These are phyloP conservation scores for Limtongia smithiae DNA, from an alignment of 805 yeast species.

Conservation along the genomic window DNA sequence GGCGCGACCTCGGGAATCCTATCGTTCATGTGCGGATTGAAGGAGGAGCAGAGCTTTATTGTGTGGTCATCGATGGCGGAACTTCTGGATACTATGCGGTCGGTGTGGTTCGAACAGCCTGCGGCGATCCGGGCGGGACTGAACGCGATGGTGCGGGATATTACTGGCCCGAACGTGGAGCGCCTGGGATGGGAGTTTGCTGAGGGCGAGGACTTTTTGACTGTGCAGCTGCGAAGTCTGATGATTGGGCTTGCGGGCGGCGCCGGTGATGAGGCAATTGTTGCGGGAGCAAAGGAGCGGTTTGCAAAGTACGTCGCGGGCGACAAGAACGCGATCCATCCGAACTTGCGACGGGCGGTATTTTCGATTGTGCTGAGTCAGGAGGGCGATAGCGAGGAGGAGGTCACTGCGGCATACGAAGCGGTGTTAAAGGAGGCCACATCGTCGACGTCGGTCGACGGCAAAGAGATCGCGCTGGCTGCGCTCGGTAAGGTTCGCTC, in stretches of 20 bases:
- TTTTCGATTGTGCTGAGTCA: slow-evolving; percentile 43
- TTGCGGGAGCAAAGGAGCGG: slow-evolving; percentile 43
- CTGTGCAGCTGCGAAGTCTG: slow-evolving; percentile 59
- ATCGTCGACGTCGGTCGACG: slow-evolving; percentile 53
- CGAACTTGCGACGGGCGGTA: slow-evolving; percentile 47
- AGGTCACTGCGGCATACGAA: slow-evolving; percentile 40
- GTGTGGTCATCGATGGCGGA: slow-evolving; percentile 56
- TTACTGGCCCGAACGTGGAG: slow-evolving; percentile 49
- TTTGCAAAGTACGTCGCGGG: slow-evolving; percentile 43
- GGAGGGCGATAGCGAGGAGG: slow-evolving; percentile 38
- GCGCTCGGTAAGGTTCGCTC: slow-evolving; percentile 51
- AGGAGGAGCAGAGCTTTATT: slow-evolving; percentile 46
- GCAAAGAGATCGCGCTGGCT: slow-evolving; percentile 52
- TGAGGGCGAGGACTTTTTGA: slow-evolving; percentile 53
- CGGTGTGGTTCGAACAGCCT: slow-evolving; percentile 40
- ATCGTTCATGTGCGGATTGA: slow-evolving; percentile 57
- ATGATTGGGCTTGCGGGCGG: slow-evolving; percentile 58
- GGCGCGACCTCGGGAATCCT: slow-evolving; percentile 60
- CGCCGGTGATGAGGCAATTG: slow-evolving; percentile 48
- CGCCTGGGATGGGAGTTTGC: slow-evolving; percentile 59
- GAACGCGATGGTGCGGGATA: slow-evolving; percentile 49
- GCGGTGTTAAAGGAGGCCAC: slow-evolving; percentile 47
- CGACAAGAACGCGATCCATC: slow-evolving; percentile 47
- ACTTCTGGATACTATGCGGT: slow-evolving; percentile 37
- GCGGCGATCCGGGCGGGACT: slow-evolving; percentile 46